Conservation (phyloP, 495 filamentous ascomycete genomes). For the Haplographium delicatum region DNA sequence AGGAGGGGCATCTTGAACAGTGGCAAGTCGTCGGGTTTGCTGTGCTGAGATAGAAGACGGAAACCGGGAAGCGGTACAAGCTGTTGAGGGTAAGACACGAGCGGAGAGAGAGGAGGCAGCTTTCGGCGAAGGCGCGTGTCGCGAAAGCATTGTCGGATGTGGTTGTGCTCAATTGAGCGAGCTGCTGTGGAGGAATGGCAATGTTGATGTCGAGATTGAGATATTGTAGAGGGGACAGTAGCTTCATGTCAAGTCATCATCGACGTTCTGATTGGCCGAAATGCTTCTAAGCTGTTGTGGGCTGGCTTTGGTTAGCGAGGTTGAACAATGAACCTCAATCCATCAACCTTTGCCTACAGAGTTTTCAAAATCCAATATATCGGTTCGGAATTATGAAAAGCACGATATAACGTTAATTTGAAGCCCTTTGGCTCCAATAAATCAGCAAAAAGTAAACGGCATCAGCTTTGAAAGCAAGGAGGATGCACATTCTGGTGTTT, state of each 20-base stretch:
- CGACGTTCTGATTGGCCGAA: slow-evolving; percentile 19
- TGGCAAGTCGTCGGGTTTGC: slow-evolving; percentile 69
- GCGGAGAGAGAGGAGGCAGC: slow-evolving; percentile 49
- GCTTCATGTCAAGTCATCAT: slow-evolving; percentile 11
- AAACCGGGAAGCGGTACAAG: slow-evolving; percentile 30
- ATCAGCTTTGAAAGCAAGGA: slow-evolving; percentile 1
- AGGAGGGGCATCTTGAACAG: slow-evolving; percentile 72
- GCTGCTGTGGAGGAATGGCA: slow-evolving; percentile 1
- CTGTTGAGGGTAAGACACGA: slow-evolving; percentile 46
- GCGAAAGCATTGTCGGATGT: slow-evolving; percentile 33
- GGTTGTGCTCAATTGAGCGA: slow-evolving; percentile 29
- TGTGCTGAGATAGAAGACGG: slow-evolving; percentile 31
- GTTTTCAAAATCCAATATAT: too few species aligned
- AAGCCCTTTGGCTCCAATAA: too few species aligned
- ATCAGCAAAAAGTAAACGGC: too few species aligned
- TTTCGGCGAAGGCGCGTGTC: slow-evolving; percentile 33
- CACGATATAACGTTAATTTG: too few species aligned
- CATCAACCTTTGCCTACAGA: too few species aligned
- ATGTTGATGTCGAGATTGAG: slow-evolving; percentile 15
- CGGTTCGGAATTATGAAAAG: too few species aligned
- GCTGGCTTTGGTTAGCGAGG: too few species aligned
- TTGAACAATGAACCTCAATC: too few species aligned
- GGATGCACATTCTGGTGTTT: slow-evolving; percentile 11
- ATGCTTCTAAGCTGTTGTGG: neutral
- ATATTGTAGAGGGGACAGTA: slow-evolving; percentile 1